Conservation (phyloP, 768 basidiomycete species). For the Boletus vermiculosoides region DNA sequence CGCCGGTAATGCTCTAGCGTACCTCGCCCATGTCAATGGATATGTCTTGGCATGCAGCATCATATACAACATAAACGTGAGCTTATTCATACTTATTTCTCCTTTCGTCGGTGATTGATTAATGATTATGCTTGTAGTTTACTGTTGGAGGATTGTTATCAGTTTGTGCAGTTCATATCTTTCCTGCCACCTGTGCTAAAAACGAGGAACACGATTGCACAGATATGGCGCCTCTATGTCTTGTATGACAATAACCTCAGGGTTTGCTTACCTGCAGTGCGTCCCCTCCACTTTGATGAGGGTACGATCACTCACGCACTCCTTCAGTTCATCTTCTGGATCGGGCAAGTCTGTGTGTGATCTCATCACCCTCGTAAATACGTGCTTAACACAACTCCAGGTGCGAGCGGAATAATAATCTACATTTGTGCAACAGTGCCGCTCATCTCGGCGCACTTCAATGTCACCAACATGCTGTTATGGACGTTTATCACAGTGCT, state of each 20-base stretch:
- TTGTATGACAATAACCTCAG: conserved; percentile 11
- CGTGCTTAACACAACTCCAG: conserved; percentile 5
- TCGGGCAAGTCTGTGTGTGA: conserved; percentile 19
- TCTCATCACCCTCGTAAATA: background rate
- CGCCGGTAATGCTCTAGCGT: background rate
- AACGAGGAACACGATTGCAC: no score
- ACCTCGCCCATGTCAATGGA: background rate
- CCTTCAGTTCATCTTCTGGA: conserved; percentile 19
- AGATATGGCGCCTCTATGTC: conserved; percentile 28
- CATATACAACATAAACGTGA: conserved; percentile 15
- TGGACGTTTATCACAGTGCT: conserved; percentile 16
- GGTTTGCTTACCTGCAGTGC: conserved; percentile 21
- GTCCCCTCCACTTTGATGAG: background rate
- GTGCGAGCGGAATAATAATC: conserved; percentile 1
- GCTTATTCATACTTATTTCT: background rate
- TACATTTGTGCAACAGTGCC: background rate
- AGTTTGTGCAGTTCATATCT: conserved; percentile 8
- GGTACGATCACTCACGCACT: background rate
- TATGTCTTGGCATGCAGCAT: background rate
- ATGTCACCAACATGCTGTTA: background rate
- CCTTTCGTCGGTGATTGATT: background rate
- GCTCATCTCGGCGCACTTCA: background rate
- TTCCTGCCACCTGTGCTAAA: background rate
- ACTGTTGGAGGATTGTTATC: conserved; percentile 14
- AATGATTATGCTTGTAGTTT: conserved; percentile 11